Evolutionary conservation across 2,329 filamentous ascomycete genomes (phyloP).

Genomic region (Diaporthe capsici): DNA sequence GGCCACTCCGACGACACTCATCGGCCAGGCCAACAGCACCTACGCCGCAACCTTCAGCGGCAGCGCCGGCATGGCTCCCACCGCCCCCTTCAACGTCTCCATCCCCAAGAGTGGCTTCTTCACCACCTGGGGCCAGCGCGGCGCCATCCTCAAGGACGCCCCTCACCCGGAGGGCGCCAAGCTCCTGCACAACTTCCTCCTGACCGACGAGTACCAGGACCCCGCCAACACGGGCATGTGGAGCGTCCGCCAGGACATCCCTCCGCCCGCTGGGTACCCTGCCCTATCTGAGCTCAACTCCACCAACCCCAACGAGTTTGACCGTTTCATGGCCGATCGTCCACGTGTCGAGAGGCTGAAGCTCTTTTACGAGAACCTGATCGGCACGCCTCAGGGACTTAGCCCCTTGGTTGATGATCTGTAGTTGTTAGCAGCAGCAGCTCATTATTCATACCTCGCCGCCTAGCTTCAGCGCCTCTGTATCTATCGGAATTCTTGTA

Average conservation of each 20-base stretch:
- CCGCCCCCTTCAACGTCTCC: not conserved
- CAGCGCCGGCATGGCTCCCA: not conserved
- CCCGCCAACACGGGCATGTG: not conserved
- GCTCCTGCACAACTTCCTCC: slow-evolving; percentile 6
- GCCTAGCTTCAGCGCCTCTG: not conserved
- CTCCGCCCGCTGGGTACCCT: not conserved
- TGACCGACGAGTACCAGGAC: not conserved
- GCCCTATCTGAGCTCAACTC: not conserved
- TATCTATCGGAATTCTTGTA: not conserved
- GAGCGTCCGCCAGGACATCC: not conserved
- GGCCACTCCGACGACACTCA: not conserved
- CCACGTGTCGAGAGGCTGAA: not conserved
- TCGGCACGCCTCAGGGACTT: not conserved
- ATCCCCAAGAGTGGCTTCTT: not conserved
- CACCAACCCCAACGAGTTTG: not conserved
- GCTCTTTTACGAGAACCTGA: not conserved
- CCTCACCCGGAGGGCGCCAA: not conserved
- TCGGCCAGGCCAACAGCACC: not conserved
- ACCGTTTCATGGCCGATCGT: not conserved
- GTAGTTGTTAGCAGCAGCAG: not conserved
- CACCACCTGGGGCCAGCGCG: not conserved
- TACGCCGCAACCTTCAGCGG: not conserved
- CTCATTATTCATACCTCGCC: not conserved
- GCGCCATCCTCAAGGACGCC: not conserved
- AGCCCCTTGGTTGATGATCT: not conserved